These are phyloP conservation scores for Pelargonium australe DNA, from an alignment of 441 rosid genomes.

Conservation along the genomic window DNA sequence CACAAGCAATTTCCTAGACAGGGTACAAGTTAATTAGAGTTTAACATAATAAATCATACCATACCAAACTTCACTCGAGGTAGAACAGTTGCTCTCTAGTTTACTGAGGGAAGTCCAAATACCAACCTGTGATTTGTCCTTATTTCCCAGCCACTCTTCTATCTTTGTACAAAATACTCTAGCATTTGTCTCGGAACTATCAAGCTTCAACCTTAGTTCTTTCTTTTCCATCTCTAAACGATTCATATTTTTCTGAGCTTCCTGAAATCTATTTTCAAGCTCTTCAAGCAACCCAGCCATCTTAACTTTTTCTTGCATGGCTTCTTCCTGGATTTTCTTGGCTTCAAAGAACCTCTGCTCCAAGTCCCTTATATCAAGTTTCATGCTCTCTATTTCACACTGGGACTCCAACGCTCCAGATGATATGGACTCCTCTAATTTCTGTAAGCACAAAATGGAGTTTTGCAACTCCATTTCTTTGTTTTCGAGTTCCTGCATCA, in stretches of 20 bases:
- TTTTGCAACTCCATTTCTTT: constrained; percentile 52
- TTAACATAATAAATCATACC: background rate
- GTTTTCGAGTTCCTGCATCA: constrained; percentile 49
- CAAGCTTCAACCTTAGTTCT: constrained; percentile 39
- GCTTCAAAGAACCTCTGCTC: constrained; percentile 48
- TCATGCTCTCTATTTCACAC: constrained; percentile 80
- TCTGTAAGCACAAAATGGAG: constrained; percentile 43
- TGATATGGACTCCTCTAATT: constrained; percentile 69
- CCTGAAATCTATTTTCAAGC: constrained; percentile 33
- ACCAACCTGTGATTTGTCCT: constrained; percentile 20
- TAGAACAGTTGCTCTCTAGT: constrained; percentile 23
- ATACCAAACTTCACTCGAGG: constrained; percentile 39
- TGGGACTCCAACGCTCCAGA: constrained; percentile 50
- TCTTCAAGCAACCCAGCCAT: constrained; percentile 33
- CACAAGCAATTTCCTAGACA: too few species aligned
- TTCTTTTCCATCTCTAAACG: constrained; percentile 39
- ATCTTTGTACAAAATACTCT: constrained; percentile 28
- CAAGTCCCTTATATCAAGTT: constrained; percentile 53
- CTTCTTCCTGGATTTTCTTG: constrained; percentile 43
- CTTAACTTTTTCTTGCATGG: constrained; percentile 32
- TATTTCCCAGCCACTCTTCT: constrained; percentile 37
- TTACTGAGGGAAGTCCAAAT: constrained; percentile 25
- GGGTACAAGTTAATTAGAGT: too few species aligned
- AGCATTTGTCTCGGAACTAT: constrained; percentile 33
- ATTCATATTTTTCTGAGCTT: constrained; percentile 31